phyloP scores from a whole-genome alignment of 1,284 basidiomycete genomes.

The Fomitopsis betulina region DNA sequence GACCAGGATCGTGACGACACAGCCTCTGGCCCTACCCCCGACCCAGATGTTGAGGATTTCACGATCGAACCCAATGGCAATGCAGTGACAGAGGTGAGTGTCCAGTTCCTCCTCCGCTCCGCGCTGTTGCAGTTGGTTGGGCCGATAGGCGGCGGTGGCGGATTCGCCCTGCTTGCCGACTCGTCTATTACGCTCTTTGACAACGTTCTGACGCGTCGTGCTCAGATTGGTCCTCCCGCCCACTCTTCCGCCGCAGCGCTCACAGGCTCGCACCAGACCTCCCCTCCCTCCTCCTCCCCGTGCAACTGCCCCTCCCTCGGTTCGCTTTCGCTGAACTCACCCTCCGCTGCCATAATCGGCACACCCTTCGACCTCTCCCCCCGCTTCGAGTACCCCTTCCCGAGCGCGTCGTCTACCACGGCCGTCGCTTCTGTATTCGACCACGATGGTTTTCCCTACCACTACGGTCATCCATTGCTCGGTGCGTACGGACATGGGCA shows the following conservation, averaged over 20 bases:
- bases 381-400: constrained; percentile 33
- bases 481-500: neutral
- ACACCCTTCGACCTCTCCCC: constrained; percentile 30
- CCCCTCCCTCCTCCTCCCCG: constrained; percentile 1
- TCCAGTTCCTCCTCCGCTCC: neutral
- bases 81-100: constrained; percentile 16
- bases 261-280: neutral
- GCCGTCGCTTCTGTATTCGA: constrained; percentile 8
- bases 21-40: constrained; percentile 19
- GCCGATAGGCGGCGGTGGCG: neutral
- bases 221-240: neutral
- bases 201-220: neutral
- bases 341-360: constrained; percentile 27
- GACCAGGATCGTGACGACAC: neutral
- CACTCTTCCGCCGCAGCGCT: neutral
- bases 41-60: constrained; percentile 23
- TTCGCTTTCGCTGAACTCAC: constrained; percentile 27
- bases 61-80: constrained; percentile 17
- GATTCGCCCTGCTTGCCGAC: neutral
- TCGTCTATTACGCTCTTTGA: neutral
- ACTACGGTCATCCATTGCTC: neutral
- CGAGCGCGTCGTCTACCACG: constrained; percentile 12
- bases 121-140: neutral
- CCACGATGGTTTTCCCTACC: neutral
- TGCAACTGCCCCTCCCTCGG: constrained; percentile 21